These are phyloP conservation scores for Lipomyces kockii DNA, from an alignment of 805 yeast genomes.

Conservation along the genomic window DNA sequence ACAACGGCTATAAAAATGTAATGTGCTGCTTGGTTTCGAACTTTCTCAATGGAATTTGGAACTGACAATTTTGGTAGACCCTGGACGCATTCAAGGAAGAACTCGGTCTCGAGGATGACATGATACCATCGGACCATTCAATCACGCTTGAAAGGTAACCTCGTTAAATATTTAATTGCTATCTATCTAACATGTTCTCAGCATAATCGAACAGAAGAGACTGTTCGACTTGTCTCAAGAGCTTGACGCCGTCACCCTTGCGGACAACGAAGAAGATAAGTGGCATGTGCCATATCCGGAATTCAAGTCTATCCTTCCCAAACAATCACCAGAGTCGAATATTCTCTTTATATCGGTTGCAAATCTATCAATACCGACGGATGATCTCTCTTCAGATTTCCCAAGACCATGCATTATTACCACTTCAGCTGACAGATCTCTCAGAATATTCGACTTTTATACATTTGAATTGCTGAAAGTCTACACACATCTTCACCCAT, in stretches of 20 bases:
- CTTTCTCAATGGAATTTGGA: neutral
- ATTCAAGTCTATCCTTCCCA: conserved; percentile 28
- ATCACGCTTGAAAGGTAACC: conserved; percentile 34
- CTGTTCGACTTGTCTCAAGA: conserved; percentile 29
- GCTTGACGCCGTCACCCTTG: conserved; percentile 24
- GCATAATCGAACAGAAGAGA: conserved; percentile 36
- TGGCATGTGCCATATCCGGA: conserved; percentile 33
- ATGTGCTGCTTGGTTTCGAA: neutral
- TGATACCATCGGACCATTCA: conserved; percentile 37
- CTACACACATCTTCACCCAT: conserved; percentile 30
- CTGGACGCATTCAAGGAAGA: conserved; percentile 34
- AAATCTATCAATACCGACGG: conserved; percentile 24
- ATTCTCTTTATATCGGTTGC: conserved; percentile 35
- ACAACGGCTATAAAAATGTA: conserved; percentile 30
- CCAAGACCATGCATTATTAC: conserved; percentile 33
- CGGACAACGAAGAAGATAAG: conserved; percentile 19
- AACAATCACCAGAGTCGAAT: conserved; percentile 28
- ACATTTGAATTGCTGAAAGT: conserved; percentile 26
- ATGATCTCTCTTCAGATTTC: conserved; percentile 19
- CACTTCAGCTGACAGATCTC: conserved; percentile 33
- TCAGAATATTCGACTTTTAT: conserved; percentile 34
- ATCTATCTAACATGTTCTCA: conserved; percentile 4
- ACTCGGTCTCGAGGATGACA: conserved; percentile 37
- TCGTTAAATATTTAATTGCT: neutral
- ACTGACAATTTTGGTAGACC: conserved; percentile 17